A percentile compares a stretch with the other conserved stretches of the same genome.
Evolutionary conservation across 1,139 yeast species (phyloP).

Genomic region (Kodamaea alishanica): DNA sequence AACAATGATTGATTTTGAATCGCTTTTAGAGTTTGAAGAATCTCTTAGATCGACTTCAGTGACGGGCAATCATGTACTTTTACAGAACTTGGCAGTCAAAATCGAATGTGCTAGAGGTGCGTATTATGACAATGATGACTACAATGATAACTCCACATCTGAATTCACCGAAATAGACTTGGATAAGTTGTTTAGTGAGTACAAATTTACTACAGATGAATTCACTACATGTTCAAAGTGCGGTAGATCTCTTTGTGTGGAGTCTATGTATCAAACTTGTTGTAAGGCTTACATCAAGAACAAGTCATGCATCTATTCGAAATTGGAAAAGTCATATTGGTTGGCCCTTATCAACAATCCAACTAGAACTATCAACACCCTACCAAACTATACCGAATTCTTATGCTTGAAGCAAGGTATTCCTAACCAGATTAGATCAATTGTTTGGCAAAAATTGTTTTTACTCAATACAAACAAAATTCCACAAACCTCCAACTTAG

Average conservation of each 20-base stretch:
- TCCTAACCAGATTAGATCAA: slow-evolving; percentile 35
- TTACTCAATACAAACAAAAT: slow-evolving; percentile 28
- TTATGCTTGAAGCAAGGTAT: slow-evolving; percentile 40
- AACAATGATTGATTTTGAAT: slow-evolving; percentile 28
- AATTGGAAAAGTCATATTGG: slow-evolving; percentile 44
- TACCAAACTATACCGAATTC: slow-evolving; percentile 47
- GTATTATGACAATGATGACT: slow-evolving; percentile 12
- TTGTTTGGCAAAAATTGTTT: slow-evolving; percentile 38
- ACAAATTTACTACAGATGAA: slow-evolving; percentile 31
- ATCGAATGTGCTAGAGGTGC: slow-evolving; percentile 26
- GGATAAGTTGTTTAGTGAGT: slow-evolving; percentile 18
- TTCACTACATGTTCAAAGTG: slow-evolving; percentile 36
- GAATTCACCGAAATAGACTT: slow-evolving; percentile 16
- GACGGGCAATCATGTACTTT: slow-evolving; percentile 18
- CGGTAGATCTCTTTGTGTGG: slow-evolving; percentile 20
- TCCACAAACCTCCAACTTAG: slow-evolving; percentile 36
- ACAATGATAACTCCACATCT: slow-evolving; percentile 3
- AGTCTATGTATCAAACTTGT: slow-evolving; percentile 16
- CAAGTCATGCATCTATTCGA: slow-evolving; percentile 19
- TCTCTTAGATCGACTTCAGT: slow-evolving; percentile 28
- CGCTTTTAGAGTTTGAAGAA: slow-evolving; percentile 43
- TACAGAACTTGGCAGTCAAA: slow-evolving; percentile 30
- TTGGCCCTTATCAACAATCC: slow-evolving; percentile 43
- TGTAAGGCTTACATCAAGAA: slow-evolving; percentile 18
- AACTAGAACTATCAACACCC: slow-evolving; percentile 41